Conservation (phyloP, 768 basidiomycete genomes). For the Trametes sanguinea region DNA sequence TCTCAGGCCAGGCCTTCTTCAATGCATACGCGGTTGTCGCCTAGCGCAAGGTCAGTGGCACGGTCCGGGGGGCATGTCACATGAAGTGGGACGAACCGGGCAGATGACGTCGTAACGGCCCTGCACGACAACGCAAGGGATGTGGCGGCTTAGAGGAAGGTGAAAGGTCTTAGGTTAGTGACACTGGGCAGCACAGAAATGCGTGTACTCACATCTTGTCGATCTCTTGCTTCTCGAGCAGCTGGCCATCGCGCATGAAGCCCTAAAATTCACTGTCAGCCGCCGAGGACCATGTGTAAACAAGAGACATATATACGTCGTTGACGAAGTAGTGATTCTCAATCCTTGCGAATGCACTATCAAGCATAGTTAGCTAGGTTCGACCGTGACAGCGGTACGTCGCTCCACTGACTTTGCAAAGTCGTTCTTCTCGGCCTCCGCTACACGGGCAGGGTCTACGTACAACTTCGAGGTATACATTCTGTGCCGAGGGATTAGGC, state of each 20-base stretch:
- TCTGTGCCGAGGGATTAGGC: constrained; percentile 40
- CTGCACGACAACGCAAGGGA: constrained; percentile 81
- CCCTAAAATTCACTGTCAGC: constrained; percentile 41
- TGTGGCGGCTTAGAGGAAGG: constrained; percentile 63
- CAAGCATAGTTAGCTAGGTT: background rate
- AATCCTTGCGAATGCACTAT: constrained; percentile 81
- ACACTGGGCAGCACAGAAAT: background rate
- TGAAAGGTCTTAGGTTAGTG: background rate
- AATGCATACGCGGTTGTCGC: constrained; percentile 79
- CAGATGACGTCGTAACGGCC: constrained; percentile 91
- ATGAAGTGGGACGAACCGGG: constrained; percentile 48
- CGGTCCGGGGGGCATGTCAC: background rate
- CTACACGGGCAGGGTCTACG: constrained; percentile 68
- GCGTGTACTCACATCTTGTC: constrained; percentile 72
- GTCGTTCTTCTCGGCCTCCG: constrained; percentile 66
- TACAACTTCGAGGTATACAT: constrained; percentile 81
- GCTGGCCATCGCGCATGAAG: constrained; percentile 86
- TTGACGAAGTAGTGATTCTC: constrained; percentile 94
- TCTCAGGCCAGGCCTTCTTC: constrained; percentile 83
- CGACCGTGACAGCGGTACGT: background rate
- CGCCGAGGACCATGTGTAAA: background rate
- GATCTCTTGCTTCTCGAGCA: constrained; percentile 80
- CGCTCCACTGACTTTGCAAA: constrained; percentile 65
- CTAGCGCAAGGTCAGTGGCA: constrained; percentile 35
- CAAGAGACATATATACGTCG: constrained; percentile 45